Evolutionary conservation across 176 grass and related monocot genomes (phyloP).

Genomic region (Musa acuminata): DNA sequence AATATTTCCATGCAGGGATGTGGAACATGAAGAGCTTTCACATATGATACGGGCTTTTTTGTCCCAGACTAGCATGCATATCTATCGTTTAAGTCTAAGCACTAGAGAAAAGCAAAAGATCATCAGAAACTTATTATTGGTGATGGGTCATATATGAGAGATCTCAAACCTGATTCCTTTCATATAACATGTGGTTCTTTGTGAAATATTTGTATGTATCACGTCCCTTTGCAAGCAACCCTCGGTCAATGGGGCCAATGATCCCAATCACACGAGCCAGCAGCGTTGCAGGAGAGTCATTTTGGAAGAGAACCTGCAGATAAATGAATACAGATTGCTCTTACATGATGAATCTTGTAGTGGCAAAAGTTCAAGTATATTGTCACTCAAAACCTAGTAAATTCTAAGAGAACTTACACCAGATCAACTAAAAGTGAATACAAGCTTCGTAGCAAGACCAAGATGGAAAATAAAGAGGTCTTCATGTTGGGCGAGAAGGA

Average conservation of each 20-base stretch:
- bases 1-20: too few relatives aligned
- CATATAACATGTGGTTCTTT: slow-evolving; percentile 96
- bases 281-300: slow-evolving; percentile 94
- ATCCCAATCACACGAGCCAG: slow-evolving; percentile 94
- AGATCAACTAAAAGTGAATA: not conserved
- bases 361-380: not conserved
- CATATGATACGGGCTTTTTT: too few relatives aligned
- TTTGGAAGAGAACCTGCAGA: slow-evolving; percentile 89
- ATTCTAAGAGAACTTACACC: not conserved
- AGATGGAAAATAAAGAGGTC: not conserved
- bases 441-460: not conserved
- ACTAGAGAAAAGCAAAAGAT: not conserved
- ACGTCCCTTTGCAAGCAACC: slow-evolving; percentile 87
- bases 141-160: not conserved
- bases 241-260: slow-evolving; percentile 78
- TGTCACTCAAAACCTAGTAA: not conserved
- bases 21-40: too few relatives aligned
- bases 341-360: not conserved
- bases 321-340: too few relatives aligned
- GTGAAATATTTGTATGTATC: slow-evolving; percentile 99
- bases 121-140: not conserved
- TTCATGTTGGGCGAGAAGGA: not conserved
- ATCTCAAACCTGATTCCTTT: slow-evolving; percentile 90
- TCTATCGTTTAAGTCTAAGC: not conserved
- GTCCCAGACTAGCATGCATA: not conserved